phyloP scores from a whole-genome alignment of 2,329 filamentous ascomycete species.

The Cladophialophora bantiana region DNA sequence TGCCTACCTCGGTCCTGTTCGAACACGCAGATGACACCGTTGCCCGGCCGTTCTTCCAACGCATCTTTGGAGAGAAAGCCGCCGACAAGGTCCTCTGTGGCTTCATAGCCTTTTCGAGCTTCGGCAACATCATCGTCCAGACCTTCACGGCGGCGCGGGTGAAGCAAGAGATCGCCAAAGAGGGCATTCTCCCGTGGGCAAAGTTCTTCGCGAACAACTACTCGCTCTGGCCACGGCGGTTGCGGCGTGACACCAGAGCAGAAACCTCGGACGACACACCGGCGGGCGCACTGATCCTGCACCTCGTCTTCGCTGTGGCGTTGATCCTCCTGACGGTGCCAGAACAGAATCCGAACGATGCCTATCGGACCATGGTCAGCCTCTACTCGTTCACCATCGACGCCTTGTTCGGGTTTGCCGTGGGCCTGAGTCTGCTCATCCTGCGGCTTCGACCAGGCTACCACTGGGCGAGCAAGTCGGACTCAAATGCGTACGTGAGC shows the following conservation, averaged over 20 bases:
- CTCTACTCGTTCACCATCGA: conserved; percentile 54
- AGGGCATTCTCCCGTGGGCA: conserved; percentile 61
- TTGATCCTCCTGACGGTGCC: conserved; percentile 44
- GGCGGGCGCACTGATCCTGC: conserved; percentile 48
- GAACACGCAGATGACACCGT: conserved; percentile 38
- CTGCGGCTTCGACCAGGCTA: conserved; percentile 16
- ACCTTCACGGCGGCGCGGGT: conserved; percentile 63
- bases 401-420: conserved; percentile 43
- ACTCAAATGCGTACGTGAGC: conserved; percentile 10
- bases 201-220: conserved; percentile 53
- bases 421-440: conserved; percentile 32
- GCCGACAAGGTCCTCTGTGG: conserved; percentile 54
- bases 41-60: conserved; percentile 43
- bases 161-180: conserved; percentile 68
- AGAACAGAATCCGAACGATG: conserved; percentile 36
- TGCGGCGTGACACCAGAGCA: conserved; percentile 26
- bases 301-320: conserved; percentile 48
- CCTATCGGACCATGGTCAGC: conserved; percentile 46
- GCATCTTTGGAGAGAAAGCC: conserved; percentile 41
- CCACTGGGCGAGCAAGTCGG: conserved; percentile 3
- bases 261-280: conserved; percentile 47
- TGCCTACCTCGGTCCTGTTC: conserved; percentile 15
- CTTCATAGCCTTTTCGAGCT: conserved; percentile 61
- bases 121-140: conserved; percentile 65
- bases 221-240: conserved; percentile 39